Conservation (phyloP, 257 asterid genomes). For the Linderniella brevidens region DNA sequence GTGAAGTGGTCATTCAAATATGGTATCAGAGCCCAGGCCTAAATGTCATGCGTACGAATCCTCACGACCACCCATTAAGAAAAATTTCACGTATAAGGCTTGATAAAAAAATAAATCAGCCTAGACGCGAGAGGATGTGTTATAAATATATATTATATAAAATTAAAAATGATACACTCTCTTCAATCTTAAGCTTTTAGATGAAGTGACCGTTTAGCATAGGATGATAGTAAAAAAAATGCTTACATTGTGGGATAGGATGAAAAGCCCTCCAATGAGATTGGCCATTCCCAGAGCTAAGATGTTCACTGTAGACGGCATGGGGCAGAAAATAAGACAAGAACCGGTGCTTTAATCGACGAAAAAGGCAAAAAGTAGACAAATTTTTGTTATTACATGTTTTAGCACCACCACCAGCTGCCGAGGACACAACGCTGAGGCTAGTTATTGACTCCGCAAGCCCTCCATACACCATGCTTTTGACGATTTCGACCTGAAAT, state of each 20-base stretch:
- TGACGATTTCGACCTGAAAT: slow-evolving; percentile 42
- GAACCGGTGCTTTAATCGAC: not conserved
- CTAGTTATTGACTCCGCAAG: slow-evolving; percentile 58
- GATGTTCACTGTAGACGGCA: slow-evolving; percentile 42
- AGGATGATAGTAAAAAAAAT: too few species aligned
- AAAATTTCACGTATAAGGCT: too few species aligned
- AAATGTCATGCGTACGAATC: too few species aligned
- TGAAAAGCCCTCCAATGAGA: slow-evolving; percentile 65
- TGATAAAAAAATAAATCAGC: too few species aligned
- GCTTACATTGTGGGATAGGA: slow-evolving; percentile 68
- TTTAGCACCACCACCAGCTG: slow-evolving; percentile 59
- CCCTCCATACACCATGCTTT: slow-evolving; percentile 72
- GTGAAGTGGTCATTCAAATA: too few species aligned
- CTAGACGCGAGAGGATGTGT: too few species aligned
- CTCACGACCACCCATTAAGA: too few species aligned
- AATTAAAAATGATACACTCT: too few species aligned
- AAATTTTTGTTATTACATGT: slow-evolving; percentile 55
- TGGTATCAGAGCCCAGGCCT: too few species aligned
- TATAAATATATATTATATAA: too few species aligned
- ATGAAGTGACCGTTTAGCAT: too few species aligned
- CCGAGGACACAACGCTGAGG: slow-evolving; percentile 62
- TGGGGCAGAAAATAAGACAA: slow-evolving; percentile 3
- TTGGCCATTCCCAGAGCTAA: slow-evolving; percentile 66
- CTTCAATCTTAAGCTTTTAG: too few species aligned
- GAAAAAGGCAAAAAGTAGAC: not conserved